phyloP scores from a whole-genome alignment of 371 early-diverging fungal species.

The Polyrhizophydium stewartii region DNA sequence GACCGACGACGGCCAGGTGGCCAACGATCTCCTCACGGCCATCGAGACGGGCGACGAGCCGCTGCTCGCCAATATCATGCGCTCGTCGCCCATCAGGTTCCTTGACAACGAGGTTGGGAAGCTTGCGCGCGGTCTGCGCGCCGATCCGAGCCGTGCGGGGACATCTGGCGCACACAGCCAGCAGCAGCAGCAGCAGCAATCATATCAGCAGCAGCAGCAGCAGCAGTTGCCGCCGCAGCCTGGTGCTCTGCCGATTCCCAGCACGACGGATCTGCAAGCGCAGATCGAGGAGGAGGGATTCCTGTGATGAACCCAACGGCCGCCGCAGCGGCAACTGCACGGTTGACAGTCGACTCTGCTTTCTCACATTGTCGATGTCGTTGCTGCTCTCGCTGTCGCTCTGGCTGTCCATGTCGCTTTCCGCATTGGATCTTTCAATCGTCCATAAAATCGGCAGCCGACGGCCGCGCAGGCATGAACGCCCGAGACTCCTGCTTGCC shows the following conservation, averaged over 20 bases:
- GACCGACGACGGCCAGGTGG: constrained; percentile 69
- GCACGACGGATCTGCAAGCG: constrained; percentile 15
- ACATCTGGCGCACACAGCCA: not conserved
- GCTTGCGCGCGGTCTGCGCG: not conserved
- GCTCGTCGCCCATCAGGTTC: constrained; percentile 58
- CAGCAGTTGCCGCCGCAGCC: not conserved
- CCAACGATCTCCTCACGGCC: constrained; percentile 63
- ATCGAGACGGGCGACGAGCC: constrained; percentile 74
- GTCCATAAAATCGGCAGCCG: constrained; percentile 22
- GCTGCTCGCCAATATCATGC: constrained; percentile 49
- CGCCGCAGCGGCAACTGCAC: too few species aligned
- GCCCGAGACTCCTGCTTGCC: not conserved
- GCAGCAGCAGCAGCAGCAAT: not conserved
- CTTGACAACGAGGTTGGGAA: constrained; percentile 70
- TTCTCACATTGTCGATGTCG: too few species aligned
- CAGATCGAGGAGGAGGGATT: constrained; percentile 30
- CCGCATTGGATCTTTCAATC: not conserved
- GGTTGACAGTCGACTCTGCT: too few species aligned
- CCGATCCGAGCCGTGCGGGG: constrained; percentile 1
- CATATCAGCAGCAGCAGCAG: not conserved
- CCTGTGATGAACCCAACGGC: too few species aligned
- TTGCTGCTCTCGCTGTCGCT: too few species aligned
- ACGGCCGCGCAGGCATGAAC: constrained; percentile 7
- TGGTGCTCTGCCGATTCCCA: not conserved
- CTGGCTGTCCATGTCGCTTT: too few species aligned